phyloP scores from a whole-genome alignment of 2,329 filamentous ascomycete genomes.

The Monosporascus sp. region DNA sequence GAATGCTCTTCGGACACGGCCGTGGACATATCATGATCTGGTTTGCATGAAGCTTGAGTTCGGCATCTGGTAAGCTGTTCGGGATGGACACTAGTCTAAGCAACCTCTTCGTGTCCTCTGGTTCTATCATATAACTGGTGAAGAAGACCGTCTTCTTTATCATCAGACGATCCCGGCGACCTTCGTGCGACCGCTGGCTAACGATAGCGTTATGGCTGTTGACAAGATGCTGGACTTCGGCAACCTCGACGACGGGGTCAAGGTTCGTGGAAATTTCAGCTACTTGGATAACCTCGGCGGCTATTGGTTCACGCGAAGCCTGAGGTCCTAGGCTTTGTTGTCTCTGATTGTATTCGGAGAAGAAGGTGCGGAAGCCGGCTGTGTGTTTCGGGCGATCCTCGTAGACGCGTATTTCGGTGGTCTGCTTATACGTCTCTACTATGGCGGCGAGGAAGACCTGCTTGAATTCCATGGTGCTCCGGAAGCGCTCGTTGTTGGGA shows the following conservation, averaged over 20 bases:
- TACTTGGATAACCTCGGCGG: constrained; percentile 80
- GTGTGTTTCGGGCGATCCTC: constrained; percentile 65
- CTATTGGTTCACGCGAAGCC: constrained; percentile 59
- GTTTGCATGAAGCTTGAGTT: constrained; percentile 79
- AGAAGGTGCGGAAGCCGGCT: constrained; percentile 79
- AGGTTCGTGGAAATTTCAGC: constrained; percentile 62
- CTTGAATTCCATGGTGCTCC: constrained; percentile 88
- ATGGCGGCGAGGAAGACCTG: constrained; percentile 75
- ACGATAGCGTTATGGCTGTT: constrained; percentile 74
- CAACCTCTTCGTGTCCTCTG: constrained; percentile 67
- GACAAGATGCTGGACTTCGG: constrained; percentile 72
- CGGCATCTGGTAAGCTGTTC: constrained; percentile 54
- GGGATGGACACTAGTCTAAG: constrained; percentile 65
- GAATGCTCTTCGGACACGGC: constrained; percentile 64
- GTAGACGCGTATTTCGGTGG: constrained; percentile 76
- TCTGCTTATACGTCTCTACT: constrained; percentile 78
- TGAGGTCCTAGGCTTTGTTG: constrained; percentile 43
- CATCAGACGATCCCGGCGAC: constrained; percentile 46
- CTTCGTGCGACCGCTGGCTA: constrained; percentile 29
- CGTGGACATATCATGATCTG: constrained; percentile 86
- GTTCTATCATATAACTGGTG: constrained; percentile 81
- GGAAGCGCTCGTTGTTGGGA: constrained; percentile 73
- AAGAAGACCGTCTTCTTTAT: constrained; percentile 89
- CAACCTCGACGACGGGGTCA: constrained; percentile 28
- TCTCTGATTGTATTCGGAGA: constrained; percentile 67